phyloP scores from a whole-genome alignment of 768 basidiomycete species.

The Agrocybe praecox region DNA sequence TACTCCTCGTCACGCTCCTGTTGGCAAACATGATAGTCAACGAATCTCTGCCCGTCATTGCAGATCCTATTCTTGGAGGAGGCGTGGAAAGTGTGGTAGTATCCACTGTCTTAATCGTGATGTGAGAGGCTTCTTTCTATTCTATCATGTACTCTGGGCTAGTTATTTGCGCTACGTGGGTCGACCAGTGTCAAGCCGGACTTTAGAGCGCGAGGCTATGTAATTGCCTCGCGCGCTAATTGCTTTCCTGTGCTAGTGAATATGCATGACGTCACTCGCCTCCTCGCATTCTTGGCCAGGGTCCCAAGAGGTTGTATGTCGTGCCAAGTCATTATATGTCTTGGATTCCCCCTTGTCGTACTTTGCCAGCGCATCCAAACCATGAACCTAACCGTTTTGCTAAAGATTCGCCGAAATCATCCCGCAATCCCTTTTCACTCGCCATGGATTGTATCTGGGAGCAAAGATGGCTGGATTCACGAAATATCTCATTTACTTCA shows the following conservation, averaged over 20 bases:
- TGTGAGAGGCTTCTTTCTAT: constrained; percentile 54
- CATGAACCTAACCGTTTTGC: constrained; percentile 7
- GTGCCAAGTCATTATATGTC: background rate
- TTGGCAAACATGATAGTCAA: constrained; percentile 93
- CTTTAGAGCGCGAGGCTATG: background rate
- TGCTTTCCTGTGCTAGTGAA: background rate
- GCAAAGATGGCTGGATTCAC: constrained; percentile 83
- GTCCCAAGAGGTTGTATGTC: background rate
- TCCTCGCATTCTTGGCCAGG: background rate
- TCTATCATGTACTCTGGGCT: background rate
- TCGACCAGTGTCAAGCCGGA: background rate
- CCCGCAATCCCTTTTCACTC: constrained; percentile 90
- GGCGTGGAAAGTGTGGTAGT: constrained; percentile 78
- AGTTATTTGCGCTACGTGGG: background rate
- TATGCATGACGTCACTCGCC: constrained; percentile 16
- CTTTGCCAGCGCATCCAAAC: background rate
- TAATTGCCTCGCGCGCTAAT: background rate
- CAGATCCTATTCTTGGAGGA: constrained; percentile 79
- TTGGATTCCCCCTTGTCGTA: background rate
- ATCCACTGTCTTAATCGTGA: constrained; percentile 84
- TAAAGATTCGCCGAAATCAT: constrained; percentile 88
- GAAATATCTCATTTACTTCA: constrained; percentile 62
- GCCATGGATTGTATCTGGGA: constrained; percentile 86
- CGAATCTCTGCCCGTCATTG: constrained; percentile 83
- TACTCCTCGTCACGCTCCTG: constrained; percentile 80